phyloP scores from a whole-genome alignment of 345 rosid genomes.

The Streptanthus diversifolius region DNA sequence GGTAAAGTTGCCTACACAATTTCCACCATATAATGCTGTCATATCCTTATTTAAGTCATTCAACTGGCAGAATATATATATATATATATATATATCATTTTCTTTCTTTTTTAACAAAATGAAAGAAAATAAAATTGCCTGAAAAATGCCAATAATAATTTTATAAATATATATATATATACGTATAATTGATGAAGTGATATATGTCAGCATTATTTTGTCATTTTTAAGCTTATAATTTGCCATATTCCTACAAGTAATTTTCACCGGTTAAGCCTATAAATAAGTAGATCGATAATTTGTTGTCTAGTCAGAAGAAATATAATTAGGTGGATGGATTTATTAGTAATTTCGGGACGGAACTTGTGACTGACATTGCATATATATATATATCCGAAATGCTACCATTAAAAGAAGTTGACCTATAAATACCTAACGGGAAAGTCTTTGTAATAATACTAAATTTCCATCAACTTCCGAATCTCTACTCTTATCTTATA shows the following conservation, averaged over 20 bases:
- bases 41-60: neutral
- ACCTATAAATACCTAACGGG: neutral
- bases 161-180: neutral
- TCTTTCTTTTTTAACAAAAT: neutral
- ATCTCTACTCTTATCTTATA: neutral
- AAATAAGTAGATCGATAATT: neutral
- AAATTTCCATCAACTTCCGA: constrained; percentile 25
- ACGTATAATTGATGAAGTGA: too few species aligned
- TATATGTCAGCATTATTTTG: neutral
- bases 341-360: neutral
- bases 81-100: too few species aligned
- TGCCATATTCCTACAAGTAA: neutral
- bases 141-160: neutral
- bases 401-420: constrained; percentile 10
- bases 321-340: neutral
- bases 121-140: neutral
- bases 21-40: neutral
- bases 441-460: neutral
- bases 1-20: neutral
- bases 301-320: neutral
- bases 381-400: constrained; percentile 22
- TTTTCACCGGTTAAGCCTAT: neutral
- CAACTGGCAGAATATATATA: neutral
- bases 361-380: constrained; percentile 5
- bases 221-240: neutral